Evolutionary conservation across 1,284 basidiomycete genomes (phyloP), one percentile per base, ranked within the genome.

Genomic region (Apiotrichum brassicae): DNA sequence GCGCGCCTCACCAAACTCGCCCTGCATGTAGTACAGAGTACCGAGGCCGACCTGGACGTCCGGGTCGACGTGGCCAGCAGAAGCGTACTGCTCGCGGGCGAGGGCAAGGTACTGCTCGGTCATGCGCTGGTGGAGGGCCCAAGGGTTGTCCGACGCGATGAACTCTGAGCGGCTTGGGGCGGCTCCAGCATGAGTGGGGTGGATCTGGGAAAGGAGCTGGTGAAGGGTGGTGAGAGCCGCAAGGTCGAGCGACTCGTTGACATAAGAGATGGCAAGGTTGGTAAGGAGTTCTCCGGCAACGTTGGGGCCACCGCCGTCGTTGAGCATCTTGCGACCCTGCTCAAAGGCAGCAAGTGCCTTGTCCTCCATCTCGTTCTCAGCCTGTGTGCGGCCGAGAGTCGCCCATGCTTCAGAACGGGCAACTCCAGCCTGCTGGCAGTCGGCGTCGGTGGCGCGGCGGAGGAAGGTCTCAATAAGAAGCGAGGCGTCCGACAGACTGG

Each of bases 31-130:
- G 72, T 92, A 97, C 47, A 98, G 74, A 4, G 97, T 86, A 5
- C 95, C 95, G 8, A 99, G 77, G 0, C 86, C 94, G 37, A 92
- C 84, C 71, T 98, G 95, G 4, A 97, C 85, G 53, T 98, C 92
- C 2, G 93, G 82, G 67, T 98, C 92, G 50, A 97, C 79, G 19
- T 62, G 54, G 32, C 82, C 74, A 4, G 82, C 82, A 53, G 80
- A 74, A 26, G 72, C 76, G 63, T 87, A 85, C 59, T 90, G 87
- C 33, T 79, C 77, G 43, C 91, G 82, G 12, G 94, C 93, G 24
- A 95, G 81, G n/a, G 75, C 73, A 41, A 98, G 76, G 77, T 90
- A 97, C 20, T 84, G 76, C 22, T 95, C 85, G 0, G 87, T 90
- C 48, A 95, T 82, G 26, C 80, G 78, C 54, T 82, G 81, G 62